phyloP scores from a whole-genome alignment of 495 filamentous ascomycete species.

The Rhizodiscina lignyota region DNA sequence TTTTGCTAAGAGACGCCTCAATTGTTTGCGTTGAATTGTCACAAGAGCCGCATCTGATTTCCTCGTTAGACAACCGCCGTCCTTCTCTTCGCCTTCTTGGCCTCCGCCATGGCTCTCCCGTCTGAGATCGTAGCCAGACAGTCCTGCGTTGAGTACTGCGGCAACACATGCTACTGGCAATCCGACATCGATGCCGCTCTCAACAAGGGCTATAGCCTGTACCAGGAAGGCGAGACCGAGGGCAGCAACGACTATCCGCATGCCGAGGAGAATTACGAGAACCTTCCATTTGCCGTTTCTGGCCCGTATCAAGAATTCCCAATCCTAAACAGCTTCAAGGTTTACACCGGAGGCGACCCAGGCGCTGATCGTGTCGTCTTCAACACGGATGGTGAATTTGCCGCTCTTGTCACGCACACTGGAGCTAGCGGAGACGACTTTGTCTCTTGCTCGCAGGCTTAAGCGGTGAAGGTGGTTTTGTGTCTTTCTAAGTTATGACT shows the following conservation, averaged over 20 bases:
- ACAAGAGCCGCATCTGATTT: too few species aligned
- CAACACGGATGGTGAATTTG: conserved; percentile 31
- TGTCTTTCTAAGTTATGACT: too few species aligned
- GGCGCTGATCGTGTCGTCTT: conserved; percentile 61
- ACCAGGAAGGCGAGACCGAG: conserved; percentile 28
- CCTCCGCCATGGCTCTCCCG: too few species aligned
- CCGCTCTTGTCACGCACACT: conserved; percentile 50
- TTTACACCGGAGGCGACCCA: conserved; percentile 48
- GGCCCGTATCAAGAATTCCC: conserved; percentile 64
- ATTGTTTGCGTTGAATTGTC: too few species aligned
- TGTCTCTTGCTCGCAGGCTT: conserved; percentile 39
- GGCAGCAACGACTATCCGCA: conserved; percentile 46
- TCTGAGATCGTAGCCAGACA: too few species aligned
- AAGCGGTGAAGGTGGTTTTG: too few species aligned
- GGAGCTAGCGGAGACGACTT: conserved; percentile 51
- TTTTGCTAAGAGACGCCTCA: too few species aligned
- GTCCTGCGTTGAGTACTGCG: conserved; percentile 5
- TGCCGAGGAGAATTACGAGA: conserved; percentile 58
- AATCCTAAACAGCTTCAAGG: conserved; percentile 33
- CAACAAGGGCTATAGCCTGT: conserved; percentile 30
- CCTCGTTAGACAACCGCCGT: too few species aligned
- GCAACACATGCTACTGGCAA: conserved; percentile 8
- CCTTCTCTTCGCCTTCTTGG: too few species aligned
- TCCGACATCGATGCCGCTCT: conserved; percentile 29
- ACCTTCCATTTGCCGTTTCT: conserved; percentile 40